Conservation (phyloP, 179 eudicot genomes). For the Silene noctiflora region DNA sequence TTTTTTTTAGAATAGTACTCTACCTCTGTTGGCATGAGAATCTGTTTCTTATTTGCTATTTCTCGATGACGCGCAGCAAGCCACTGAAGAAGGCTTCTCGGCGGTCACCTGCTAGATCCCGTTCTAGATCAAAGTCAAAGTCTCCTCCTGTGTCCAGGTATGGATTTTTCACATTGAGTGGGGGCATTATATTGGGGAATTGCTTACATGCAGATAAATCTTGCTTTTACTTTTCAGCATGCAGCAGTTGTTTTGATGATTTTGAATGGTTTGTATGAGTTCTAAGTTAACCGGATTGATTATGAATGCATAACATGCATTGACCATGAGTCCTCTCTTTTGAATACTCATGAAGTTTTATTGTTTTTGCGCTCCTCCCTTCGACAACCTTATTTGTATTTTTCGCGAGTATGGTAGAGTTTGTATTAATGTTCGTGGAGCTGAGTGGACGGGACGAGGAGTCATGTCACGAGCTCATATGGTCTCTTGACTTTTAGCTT, state of each 20-base stretch:
- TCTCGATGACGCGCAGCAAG: not conserved
- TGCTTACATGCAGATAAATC: not conserved
- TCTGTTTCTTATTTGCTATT: not conserved
- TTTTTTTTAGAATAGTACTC: not conserved
- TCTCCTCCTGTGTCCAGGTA: constrained; percentile 20
- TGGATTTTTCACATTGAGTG: not conserved
- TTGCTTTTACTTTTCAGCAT: not conserved
- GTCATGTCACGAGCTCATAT: too few relatives aligned
- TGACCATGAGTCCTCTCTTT: not conserved
- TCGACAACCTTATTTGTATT: too few relatives aligned
- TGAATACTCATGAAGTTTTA: not conserved
- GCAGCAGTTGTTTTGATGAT: not conserved
- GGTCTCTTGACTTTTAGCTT: too few relatives aligned
- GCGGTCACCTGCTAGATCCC: constrained; percentile 15
- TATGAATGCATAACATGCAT: not conserved
- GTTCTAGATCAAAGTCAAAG: constrained; percentile 8
- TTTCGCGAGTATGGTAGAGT: too few relatives aligned
- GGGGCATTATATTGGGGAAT: not conserved
- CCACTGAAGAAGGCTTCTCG: constrained; percentile 14
- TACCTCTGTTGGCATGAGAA: not conserved
- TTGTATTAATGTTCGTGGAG: too few relatives aligned
- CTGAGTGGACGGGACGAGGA: too few relatives aligned
- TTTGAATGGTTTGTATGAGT: not conserved
- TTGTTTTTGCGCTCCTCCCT: too few relatives aligned
- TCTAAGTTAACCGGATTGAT: not conserved